Conservation (phyloP, 495 filamentous ascomycete species). For the Lophiotrema nucula region DNA sequence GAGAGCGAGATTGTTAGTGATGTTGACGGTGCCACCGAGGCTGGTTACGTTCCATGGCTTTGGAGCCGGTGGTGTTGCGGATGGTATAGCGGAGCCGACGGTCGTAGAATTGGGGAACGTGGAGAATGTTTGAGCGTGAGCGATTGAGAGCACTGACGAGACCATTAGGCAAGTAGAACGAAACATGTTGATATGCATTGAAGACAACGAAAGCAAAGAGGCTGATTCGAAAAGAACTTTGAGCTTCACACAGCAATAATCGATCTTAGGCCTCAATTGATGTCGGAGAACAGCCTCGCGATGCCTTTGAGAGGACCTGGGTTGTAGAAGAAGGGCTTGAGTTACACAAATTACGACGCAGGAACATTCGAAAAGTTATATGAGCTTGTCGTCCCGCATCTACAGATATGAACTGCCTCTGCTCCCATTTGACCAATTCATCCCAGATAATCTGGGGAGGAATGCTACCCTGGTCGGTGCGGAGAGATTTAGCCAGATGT, state of each 20-base stretch:
- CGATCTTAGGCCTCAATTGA: background rate
- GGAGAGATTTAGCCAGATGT: slow-evolving; percentile 22
- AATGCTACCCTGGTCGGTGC: slow-evolving; percentile 1
- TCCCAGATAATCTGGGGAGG: slow-evolving; percentile 9
- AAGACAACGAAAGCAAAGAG: background rate
- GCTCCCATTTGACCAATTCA: background rate
- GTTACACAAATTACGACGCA: slow-evolving; percentile 8
- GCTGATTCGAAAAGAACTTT: background rate
- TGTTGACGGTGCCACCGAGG: slow-evolving; percentile 15
- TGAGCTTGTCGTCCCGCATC: slow-evolving; percentile 6
- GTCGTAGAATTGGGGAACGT: slow-evolving; percentile 10
- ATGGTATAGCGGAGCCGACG: too few species aligned
- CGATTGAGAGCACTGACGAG: background rate
- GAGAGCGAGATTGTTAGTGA: slow-evolving; percentile 23
- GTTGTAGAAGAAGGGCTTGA: background rate
- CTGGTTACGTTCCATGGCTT: slow-evolving; percentile 21
- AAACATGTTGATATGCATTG: too few species aligned
- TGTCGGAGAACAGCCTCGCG: background rate
- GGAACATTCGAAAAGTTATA: slow-evolving; percentile 17
- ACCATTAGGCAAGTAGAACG: too few species aligned
- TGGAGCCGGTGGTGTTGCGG: background rate
- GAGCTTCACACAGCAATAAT: background rate
- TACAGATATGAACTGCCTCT: slow-evolving; percentile 10
- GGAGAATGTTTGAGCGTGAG: slow-evolving; percentile 10
- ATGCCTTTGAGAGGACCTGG: background rate